These are phyloP conservation scores for Tylopilus vinaceipallidus DNA, from an alignment of 768 basidiomycete genomes.

Conservation along the genomic window DNA sequence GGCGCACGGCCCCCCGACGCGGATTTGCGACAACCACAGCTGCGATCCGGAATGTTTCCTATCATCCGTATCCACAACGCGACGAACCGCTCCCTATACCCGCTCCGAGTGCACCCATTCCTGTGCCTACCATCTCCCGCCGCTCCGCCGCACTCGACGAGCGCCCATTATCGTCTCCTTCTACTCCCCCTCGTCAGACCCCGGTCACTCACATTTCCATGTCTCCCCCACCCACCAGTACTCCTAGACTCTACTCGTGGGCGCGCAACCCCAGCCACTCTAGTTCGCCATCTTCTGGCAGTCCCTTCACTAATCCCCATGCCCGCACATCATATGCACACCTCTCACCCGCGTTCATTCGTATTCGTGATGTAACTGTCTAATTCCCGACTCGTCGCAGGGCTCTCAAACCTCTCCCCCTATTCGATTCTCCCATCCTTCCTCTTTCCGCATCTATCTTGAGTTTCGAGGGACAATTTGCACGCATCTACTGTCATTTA, in stretches of 20 bases:
- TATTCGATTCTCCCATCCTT: conserved; percentile 9
- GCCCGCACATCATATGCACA: conserved; percentile 61
- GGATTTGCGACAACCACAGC: not conserved
- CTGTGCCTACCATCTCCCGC: conserved; percentile 26
- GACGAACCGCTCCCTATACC: conserved; percentile 16
- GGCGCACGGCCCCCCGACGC: conserved; percentile 8
- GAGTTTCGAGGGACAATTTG: conserved; percentile 13
- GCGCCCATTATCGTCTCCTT: conserved; percentile 16
- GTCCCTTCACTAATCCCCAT: conserved; percentile 55
- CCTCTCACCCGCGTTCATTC: conserved; percentile 47
- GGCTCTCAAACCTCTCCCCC: not conserved
- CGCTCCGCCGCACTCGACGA: conserved; percentile 24
- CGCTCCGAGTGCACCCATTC: conserved; percentile 28
- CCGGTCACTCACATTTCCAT: conserved; percentile 32
- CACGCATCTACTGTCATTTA: conserved; percentile 23
- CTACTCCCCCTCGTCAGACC: conserved; percentile 33
- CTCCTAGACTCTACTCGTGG: conserved; percentile 61
- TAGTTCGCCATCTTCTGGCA: conserved; percentile 34
- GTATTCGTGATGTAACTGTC: conserved; percentile 40
- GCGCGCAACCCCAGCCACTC: conserved; percentile 35
- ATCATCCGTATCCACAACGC: conserved; percentile 4
- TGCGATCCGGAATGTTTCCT: not conserved
- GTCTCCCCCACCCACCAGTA: conserved; percentile 54
- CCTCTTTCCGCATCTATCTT: conserved; percentile 6
- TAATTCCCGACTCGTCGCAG: conserved; percentile 5